phyloP scores from a whole-genome alignment of 2,329 filamentous ascomycete species.

The Scedosporium dehoogii region DNA sequence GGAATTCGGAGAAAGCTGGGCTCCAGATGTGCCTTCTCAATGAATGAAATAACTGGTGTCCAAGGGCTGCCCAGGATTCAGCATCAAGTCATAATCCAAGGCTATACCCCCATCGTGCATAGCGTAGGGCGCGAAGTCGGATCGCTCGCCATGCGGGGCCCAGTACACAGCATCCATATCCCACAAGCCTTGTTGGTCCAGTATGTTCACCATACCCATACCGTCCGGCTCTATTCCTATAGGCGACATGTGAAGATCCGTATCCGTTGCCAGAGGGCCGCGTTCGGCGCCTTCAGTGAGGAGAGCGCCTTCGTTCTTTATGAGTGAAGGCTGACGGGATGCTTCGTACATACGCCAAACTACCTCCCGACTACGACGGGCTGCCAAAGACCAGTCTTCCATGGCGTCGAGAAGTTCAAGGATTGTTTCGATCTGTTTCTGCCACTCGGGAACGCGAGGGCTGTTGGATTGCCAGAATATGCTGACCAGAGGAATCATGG shows the following conservation, averaged over 20 bases:
- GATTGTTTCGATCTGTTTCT: constrained; percentile 46
- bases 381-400: constrained; percentile 55
- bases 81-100: neutral
- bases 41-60: neutral
- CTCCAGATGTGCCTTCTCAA: neutral
- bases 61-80: neutral
- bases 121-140: neutral
- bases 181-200: constrained; percentile 45
- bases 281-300: constrained; percentile 22
- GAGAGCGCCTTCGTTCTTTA: constrained; percentile 19
- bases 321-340: constrained; percentile 26
- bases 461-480: constrained; percentile 58
- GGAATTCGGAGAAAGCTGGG: neutral
- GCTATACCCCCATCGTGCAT: neutral
- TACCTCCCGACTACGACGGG: constrained; percentile 52
- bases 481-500: constrained; percentile 67
- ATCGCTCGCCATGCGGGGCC: constrained; percentile 20
- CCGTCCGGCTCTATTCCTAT: constrained; percentile 41
- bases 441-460: constrained; percentile 39
- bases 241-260: constrained; percentile 38
- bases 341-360: constrained; percentile 56
- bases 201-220: constrained; percentile 40
- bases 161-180: constrained; percentile 48
- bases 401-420: constrained; percentile 53
- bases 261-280: constrained; percentile 24